Percentiles rank a stretch among this genome's conserved stretches.
Evolutionary conservation across 345 rosid genomes (phyloP).

Genomic region (Gossypium australe): DNA sequence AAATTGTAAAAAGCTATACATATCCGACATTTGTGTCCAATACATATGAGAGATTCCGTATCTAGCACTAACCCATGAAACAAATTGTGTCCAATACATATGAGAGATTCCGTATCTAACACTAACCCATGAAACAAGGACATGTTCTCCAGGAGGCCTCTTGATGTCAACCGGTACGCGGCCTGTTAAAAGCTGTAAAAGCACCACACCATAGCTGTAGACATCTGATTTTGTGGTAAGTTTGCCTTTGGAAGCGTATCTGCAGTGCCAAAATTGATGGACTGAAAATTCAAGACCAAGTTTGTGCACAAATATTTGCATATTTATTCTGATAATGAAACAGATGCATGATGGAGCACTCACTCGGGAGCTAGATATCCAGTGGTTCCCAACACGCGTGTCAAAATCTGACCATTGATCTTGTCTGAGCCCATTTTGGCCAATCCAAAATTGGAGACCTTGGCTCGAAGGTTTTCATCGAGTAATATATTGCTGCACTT

Average conservation of each 20-base stretch:
- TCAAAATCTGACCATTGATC: slow-evolving; percentile 69
- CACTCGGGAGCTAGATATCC: slow-evolving; percentile 95
- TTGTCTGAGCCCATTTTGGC: slow-evolving; percentile 72
- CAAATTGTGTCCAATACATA: slow-evolving; percentile 20
- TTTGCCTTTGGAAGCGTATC: slow-evolving; percentile 89
- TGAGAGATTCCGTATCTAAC: not conserved
- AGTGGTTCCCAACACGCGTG: slow-evolving; percentile 66
- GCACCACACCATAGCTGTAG: slow-evolving; percentile 80
- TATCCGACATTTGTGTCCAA: too few species aligned
- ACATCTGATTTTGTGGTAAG: slow-evolving; percentile 92
- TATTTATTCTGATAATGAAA: slow-evolving; percentile 7
- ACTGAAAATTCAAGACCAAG: not conserved
- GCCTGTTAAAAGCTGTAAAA: slow-evolving; percentile 81
- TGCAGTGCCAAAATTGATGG: slow-evolving; percentile 18
- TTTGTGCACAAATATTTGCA: not conserved
- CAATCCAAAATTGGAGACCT: slow-evolving; percentile 69
- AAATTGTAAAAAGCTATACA: too few species aligned
- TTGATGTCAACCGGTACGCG: slow-evolving; percentile 61
- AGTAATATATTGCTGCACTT: slow-evolving; percentile 69
- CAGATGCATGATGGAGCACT: slow-evolving; percentile 30
- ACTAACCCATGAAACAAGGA: slow-evolving; percentile 86
- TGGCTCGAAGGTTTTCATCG: slow-evolving; percentile 55
- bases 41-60: not conserved
- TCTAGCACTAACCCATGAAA: slow-evolving; percentile 64
- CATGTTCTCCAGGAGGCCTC: slow-evolving; percentile 74